Conservation (phyloP, 2,329 filamentous ascomycete species). For the Ascochyta koolunga region DNA sequence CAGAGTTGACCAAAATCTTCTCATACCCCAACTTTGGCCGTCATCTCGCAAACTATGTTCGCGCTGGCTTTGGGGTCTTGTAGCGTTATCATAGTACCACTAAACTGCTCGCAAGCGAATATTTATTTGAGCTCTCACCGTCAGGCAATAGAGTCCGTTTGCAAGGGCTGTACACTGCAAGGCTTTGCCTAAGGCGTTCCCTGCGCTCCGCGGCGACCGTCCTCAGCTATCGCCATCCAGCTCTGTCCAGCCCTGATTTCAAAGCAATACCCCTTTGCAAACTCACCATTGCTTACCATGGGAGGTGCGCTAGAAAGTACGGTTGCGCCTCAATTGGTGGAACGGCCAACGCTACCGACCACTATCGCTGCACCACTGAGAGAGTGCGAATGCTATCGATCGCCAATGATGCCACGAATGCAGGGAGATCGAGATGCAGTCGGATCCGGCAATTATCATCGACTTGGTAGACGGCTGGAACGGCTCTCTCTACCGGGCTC, state of each 20-base stretch:
- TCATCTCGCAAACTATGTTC: no score
- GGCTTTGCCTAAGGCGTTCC: neutral
- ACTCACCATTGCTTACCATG: slow-evolving; percentile 3
- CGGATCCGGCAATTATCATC: slow-evolving; percentile 2
- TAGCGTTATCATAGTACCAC: no score
- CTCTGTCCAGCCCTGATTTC: slow-evolving; percentile 1
- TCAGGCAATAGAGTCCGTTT: neutral
- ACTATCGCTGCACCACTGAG: slow-evolving; percentile 1
- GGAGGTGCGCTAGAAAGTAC: slow-evolving; percentile 4
- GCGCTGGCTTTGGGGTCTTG: no score
- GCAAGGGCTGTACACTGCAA: no score
- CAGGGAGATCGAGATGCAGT: slow-evolving; percentile 13
- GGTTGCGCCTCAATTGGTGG: slow-evolving; percentile 11
- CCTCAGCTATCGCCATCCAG: neutral
- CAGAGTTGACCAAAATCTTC: no score
- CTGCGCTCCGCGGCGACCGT: neutral
- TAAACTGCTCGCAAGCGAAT: no score
- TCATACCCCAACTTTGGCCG: no score
- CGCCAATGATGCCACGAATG: slow-evolving; percentile 9
- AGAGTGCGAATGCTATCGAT: slow-evolving; percentile 11
- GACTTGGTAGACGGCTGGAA: neutral
- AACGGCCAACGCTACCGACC: slow-evolving; percentile 1
- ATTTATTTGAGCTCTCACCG: neutral
- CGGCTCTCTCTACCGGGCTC: neutral
- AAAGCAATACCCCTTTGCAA: slow-evolving; percentile 11